These are phyloP conservation scores for Cutaneotrichosporon dermatis DNA, from an alignment of 1,284 basidiomycete genomes.

Conservation along the genomic window DNA sequence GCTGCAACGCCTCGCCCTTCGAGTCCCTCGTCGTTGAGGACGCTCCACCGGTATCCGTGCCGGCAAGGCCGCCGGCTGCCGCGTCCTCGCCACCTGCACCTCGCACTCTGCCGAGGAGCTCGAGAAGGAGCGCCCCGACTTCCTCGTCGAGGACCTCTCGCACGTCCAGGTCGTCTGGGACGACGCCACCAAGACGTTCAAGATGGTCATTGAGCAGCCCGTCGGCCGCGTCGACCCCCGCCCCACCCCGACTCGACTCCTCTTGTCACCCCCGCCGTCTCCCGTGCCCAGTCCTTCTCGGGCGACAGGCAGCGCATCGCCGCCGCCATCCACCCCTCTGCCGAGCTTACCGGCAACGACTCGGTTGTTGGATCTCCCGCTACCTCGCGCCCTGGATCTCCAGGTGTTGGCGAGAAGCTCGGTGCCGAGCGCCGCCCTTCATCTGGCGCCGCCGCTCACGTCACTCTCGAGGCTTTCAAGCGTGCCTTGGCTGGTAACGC, in stretches of 20 bases:
- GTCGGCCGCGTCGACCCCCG: constrained; percentile 40
- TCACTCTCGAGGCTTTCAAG: constrained; percentile 48
- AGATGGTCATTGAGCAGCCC: constrained; percentile 47
- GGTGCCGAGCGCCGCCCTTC: constrained; percentile 26
- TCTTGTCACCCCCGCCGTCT: constrained; percentile 47
- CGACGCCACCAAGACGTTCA: constrained; percentile 39
- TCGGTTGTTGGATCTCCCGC: constrained; percentile 44
- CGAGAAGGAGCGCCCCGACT: constrained; percentile 50
- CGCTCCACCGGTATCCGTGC: constrained; percentile 51
- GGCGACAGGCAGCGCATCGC: constrained; percentile 25
- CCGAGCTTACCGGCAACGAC: constrained; percentile 48
- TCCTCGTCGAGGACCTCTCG: constrained; percentile 49
- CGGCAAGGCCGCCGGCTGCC: constrained; percentile 50
- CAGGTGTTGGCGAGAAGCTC: constrained; percentile 27
- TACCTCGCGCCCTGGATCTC: constrained; percentile 37
- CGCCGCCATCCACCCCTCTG: constrained; percentile 14
- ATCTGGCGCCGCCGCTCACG: constrained; percentile 22
- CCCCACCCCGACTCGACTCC: constrained; percentile 47
- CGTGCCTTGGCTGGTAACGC: constrained; percentile 43
- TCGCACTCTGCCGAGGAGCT: constrained; percentile 48
- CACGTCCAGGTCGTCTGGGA: constrained; percentile 47
- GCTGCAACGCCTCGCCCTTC: constrained; percentile 45
- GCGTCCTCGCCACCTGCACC: constrained; percentile 51
- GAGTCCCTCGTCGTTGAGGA: constrained; percentile 51
- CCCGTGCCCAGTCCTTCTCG: constrained; percentile 42